phyloP scores from a whole-genome alignment of 331 rosid species.

The Dryas integrifolia region DNA sequence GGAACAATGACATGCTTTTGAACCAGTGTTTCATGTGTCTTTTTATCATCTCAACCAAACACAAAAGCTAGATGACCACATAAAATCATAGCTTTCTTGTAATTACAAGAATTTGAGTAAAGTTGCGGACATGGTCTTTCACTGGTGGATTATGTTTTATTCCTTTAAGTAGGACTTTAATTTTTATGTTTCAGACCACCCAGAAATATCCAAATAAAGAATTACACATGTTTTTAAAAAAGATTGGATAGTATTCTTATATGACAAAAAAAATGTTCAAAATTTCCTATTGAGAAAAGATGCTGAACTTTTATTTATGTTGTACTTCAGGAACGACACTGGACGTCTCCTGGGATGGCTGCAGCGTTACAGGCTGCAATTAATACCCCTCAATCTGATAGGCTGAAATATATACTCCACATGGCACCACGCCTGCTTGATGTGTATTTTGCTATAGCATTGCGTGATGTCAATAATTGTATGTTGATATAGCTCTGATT shows the following conservation, averaged over 20 bases:
- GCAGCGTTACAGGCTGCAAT: constrained; percentile 58
- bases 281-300: background rate
- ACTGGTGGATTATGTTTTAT: background rate
- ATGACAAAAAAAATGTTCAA: background rate
- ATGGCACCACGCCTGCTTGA: constrained; percentile 70
- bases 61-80: background rate
- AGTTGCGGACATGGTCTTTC: background rate
- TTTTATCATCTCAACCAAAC: background rate
- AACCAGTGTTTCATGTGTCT: background rate
- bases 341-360: constrained; percentile 87
- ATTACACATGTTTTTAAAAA: background rate
- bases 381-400: constrained; percentile 68
- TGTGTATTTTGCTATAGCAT: constrained; percentile 69
- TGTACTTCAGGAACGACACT: constrained; percentile 80
- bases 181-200: background rate
- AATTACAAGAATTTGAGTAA: background rate
- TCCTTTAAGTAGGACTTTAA: background rate
- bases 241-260: background rate
- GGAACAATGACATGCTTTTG: background rate
- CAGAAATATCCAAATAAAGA: background rate
- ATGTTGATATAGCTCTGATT: constrained; percentile 33
- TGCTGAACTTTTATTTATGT: constrained; percentile 22
- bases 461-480: constrained; percentile 74
- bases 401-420: constrained; percentile 67
- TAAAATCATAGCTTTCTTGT: background rate